phyloP scores from a whole-genome alignment of 2,329 filamentous ascomycete species.

The Nothomitra cinnamomea region DNA sequence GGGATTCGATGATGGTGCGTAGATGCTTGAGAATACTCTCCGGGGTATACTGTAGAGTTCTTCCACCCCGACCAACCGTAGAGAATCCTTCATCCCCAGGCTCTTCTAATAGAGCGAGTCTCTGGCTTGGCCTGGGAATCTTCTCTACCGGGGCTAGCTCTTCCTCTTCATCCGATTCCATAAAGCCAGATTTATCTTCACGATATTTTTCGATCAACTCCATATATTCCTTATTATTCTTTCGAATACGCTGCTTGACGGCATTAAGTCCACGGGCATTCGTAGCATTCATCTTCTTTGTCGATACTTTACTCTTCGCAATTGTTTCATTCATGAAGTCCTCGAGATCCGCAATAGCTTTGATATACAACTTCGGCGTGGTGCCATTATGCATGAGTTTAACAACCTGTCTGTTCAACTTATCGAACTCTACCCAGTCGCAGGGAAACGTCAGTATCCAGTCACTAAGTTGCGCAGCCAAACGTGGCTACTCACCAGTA shows the following conservation, averaged over 20 bases:
- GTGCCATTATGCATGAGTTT: slow-evolving; percentile 65
- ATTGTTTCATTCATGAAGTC: slow-evolving; percentile 87
- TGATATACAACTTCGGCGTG: slow-evolving; percentile 81
- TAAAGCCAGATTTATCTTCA: slow-evolving; percentile 69
- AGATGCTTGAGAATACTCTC: slow-evolving; percentile 98
- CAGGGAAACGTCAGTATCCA: background rate
- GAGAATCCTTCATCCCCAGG: slow-evolving; percentile 64
- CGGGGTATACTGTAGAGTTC: slow-evolving; percentile 78
- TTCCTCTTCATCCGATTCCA: slow-evolving; percentile 70
- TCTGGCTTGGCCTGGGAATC: slow-evolving; percentile 26
- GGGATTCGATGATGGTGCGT: slow-evolving; percentile 78
- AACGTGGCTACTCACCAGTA: slow-evolving; percentile 42
- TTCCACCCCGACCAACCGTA: slow-evolving; percentile 76
- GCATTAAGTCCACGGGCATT: slow-evolving; percentile 89
- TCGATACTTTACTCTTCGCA: slow-evolving; percentile 85
- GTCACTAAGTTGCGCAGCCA: background rate
- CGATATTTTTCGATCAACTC: slow-evolving; percentile 75
- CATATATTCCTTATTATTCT: slow-evolving; percentile 92
- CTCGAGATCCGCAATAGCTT: slow-evolving; percentile 83
- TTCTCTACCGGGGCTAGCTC: slow-evolving; percentile 31
- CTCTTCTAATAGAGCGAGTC: slow-evolving; percentile 32
- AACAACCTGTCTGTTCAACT: slow-evolving; percentile 70
- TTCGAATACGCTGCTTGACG: slow-evolving; percentile 96
- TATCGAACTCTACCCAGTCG: slow-evolving; percentile 61
- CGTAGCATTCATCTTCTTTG: slow-evolving; percentile 97